A percentile compares a stretch with the other conserved stretches of the same genome.
These are phyloP conservation scores for Populus davidiana DNA, from an alignment of 345 rosid genomes.

Conservation along the genomic window DNA sequence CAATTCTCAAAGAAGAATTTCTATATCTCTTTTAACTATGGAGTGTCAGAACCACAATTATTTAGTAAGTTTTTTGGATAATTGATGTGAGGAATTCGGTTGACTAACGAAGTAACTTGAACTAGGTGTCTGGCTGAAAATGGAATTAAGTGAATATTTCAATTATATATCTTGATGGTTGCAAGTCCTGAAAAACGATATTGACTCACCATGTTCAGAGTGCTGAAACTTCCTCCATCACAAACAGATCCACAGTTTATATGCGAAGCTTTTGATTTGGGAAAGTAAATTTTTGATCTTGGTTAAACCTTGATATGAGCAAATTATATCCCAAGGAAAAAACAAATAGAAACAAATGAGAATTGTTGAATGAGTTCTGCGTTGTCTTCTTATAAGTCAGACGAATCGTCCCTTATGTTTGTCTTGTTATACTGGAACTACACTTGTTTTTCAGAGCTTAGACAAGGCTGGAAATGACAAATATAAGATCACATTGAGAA, in stretches of 20 bases:
- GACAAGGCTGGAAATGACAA: slow-evolving; percentile 58
- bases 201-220: not conserved
- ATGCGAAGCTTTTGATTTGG: not conserved
- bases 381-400: slow-evolving; percentile 1
- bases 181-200: not conserved
- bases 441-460: slow-evolving; percentile 53
- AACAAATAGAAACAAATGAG: not conserved
- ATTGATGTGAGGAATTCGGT: not conserved
- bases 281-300: not conserved
- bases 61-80: not conserved
- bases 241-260: not conserved
- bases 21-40: too few species aligned
- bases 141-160: not conserved
- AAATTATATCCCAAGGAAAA: not conserved
- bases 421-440: slow-evolving; percentile 5
- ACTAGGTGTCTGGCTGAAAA: not conserved
- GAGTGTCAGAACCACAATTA: not conserved
- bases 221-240: not conserved
- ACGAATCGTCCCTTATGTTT: not conserved
- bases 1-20: too few species aligned
- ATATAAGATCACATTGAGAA: slow-evolving; percentile 66
- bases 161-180: not conserved
- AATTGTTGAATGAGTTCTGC: not conserved
- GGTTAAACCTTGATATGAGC: not conserved
- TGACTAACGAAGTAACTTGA: not conserved